Evolutionary conservation across 2,329 filamentous ascomycete species (phyloP).

Genomic region (Penicillium capsulatum): DNA sequence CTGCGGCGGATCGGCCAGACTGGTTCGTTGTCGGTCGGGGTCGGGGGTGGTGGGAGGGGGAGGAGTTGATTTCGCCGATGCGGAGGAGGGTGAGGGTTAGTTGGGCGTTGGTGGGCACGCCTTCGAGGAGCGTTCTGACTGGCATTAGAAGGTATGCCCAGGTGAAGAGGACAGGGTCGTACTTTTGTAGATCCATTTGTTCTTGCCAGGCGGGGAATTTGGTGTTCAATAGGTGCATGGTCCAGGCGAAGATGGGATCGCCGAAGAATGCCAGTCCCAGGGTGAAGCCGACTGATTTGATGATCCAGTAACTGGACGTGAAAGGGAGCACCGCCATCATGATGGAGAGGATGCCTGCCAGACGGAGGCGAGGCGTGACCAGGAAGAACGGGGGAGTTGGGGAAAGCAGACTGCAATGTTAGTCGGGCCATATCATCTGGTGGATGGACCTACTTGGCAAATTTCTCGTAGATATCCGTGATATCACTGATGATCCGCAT

Average conservation of each 20-base stretch:
- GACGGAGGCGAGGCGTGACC: conserved; percentile 50
- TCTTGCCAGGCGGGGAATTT: conserved; percentile 69
- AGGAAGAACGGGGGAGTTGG: conserved; percentile 61
- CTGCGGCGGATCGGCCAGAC: conserved; percentile 35
- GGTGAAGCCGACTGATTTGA: conserved; percentile 63
- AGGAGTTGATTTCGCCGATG: conserved; percentile 75
- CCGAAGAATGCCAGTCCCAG: conserved; percentile 74
- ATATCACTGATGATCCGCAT: conserved; percentile 64
- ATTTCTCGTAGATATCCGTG: conserved; percentile 60
- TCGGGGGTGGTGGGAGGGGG: conserved; percentile 66
- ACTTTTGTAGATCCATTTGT: conserved; percentile 66
- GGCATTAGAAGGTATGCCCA: not conserved
- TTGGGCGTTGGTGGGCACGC: conserved; percentile 81
- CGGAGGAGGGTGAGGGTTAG: conserved; percentile 76
- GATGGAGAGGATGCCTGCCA: conserved; percentile 53
- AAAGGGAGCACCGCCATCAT: conserved; percentile 53
- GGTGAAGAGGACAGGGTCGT: not conserved
- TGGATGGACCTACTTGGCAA: conserved; percentile 50
- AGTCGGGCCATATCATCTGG: not conserved
- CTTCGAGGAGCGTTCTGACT: conserved; percentile 63
- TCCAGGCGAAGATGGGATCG: conserved; percentile 64
- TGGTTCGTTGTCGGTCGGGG: conserved; percentile 33
- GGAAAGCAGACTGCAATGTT: conserved; percentile 50
- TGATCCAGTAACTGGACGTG: conserved; percentile 56
- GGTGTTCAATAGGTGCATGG: conserved; percentile 48